A percentile compares a stretch with the other conserved stretches of the same genome.
These are phyloP conservation scores for Alternaria metachromatica DNA, from an alignment of 2,329 filamentous ascomycete species.

Conservation along the genomic window DNA sequence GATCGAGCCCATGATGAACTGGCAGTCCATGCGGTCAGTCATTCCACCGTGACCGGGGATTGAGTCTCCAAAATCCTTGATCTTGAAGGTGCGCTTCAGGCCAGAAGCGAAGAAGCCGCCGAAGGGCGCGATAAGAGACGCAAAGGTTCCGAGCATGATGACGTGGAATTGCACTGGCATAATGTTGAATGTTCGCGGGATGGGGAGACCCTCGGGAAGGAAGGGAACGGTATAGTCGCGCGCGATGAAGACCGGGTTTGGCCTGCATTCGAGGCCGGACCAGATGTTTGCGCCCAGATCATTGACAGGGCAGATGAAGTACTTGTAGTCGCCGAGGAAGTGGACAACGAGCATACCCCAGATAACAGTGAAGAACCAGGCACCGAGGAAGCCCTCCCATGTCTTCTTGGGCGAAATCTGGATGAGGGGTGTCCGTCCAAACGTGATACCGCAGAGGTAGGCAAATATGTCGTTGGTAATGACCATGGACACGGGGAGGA, in stretches of 20 bases:
- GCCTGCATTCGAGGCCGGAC: conserved; percentile 85
- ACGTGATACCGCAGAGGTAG: conserved; percentile 96
- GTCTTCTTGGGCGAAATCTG: conserved; percentile 99
- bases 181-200: conserved; percentile 74
- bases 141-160: conserved; percentile 87
- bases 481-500: conserved; percentile 90
- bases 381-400: conserved; percentile 94
- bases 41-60: conserved; percentile 98
- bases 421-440: conserved; percentile 95
- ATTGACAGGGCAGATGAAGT: conserved; percentile 98
- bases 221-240: conserved; percentile 73
- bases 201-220: conserved; percentile 56
- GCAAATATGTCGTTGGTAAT: conserved; percentile 99
- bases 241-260: conserved; percentile 89
- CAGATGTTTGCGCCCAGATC: conserved; percentile 93
- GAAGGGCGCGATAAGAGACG: conserved; percentile 94
- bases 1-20: conserved; percentile 99
- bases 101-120: conserved; percentile 98
- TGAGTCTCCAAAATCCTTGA: conserved; percentile 99
- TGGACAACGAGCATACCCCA: conserved; percentile 85
- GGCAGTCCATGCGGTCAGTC: conserved; percentile 98
- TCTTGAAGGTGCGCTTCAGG: conserved; percentile 98
- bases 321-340: conserved; percentile 86
- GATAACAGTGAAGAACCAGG: conserved; percentile 92
- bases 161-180: conserved; percentile 95